phyloP scores from a whole-genome alignment of 2,329 filamentous ascomycete species.

The Calonectria multiphialidica region DNA sequence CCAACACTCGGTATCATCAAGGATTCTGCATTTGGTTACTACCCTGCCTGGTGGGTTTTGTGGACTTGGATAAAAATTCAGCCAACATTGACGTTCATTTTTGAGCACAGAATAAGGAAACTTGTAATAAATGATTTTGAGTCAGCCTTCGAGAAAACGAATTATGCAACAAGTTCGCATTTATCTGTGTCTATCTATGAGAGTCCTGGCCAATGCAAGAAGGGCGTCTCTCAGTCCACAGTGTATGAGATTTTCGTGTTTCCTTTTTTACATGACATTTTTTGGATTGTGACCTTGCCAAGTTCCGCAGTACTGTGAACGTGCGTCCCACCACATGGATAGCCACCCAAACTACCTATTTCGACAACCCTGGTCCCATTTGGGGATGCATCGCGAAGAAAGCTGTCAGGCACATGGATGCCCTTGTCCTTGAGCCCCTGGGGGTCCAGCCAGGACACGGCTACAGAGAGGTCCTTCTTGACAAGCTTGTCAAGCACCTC shows the following conservation, averaged over 20 bases:
- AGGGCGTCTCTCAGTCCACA: background rate
- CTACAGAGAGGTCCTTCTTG: background rate
- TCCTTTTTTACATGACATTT: background rate
- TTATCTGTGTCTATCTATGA: too few species aligned
- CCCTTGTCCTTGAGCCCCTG: background rate
- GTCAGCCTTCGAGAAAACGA: too few species aligned
- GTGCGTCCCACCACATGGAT: background rate
- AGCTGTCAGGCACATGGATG: background rate
- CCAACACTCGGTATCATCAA: too few species aligned
- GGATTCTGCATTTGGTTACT: too few species aligned
- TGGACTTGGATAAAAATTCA: too few species aligned
- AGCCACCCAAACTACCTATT: background rate
- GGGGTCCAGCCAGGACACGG: background rate
- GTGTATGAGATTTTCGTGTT: background rate
- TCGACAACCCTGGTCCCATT: background rate
- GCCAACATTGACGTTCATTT: too few species aligned
- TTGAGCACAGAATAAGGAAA: too few species aligned
- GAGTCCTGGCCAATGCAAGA: too few species aligned
- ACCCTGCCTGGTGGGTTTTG: too few species aligned
- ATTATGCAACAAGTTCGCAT: too few species aligned
- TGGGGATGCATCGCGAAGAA: background rate
- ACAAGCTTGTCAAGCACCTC: background rate
- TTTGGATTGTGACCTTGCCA: background rate
- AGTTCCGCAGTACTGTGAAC: background rate
- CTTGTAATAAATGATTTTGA: too few species aligned